Evolutionary conservation across 805 yeast species (phyloP).

Genomic region (Metschnikowia anglica): DNA sequence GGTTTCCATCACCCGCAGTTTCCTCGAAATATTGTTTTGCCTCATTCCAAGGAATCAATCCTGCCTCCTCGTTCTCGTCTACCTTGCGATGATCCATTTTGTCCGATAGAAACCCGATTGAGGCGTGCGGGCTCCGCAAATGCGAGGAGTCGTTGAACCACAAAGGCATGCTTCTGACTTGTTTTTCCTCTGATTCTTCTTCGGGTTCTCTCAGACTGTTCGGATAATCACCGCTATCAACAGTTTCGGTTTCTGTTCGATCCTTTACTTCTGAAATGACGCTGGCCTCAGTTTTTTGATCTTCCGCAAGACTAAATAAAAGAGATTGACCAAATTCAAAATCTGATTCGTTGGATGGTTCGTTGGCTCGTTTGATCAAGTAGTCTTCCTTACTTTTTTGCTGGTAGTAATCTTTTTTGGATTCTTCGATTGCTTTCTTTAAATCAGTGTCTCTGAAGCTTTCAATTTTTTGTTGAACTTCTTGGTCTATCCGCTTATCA

Average conservation of each 20-base stretch:
- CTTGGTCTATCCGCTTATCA: background rate
- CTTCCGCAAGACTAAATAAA: slow-evolving; percentile 17
- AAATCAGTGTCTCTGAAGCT: slow-evolving; percentile 39
- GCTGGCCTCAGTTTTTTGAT: background rate
- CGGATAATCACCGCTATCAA: background rate
- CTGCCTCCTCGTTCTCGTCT: slow-evolving; percentile 46
- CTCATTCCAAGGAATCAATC: slow-evolving; percentile 52
- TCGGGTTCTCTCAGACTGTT: background rate
- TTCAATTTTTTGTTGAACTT: slow-evolving; percentile 8
- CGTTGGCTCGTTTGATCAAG: background rate
- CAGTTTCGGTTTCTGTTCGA: background rate
- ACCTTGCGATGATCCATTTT: slow-evolving; percentile 3
- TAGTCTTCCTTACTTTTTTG: slow-evolving; percentile 25
- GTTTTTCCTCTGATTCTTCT: background rate
- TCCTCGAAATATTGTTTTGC: slow-evolving; percentile 32
- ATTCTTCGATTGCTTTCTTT: slow-evolving; percentile 46
- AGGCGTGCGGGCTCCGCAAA: slow-evolving; percentile 10
- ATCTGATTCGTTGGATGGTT: background rate
- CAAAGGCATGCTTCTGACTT: slow-evolving; percentile 21
- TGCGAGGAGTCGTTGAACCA: slow-evolving; percentile 26
- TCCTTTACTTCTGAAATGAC: background rate
- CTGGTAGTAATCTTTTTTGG: slow-evolving; percentile 43
- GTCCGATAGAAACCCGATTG: slow-evolving; percentile 12
- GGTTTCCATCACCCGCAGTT: slow-evolving; percentile 2
- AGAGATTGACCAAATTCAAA: slow-evolving; percentile 25